Base-by-base conservation (phyloP, 1,284 basidiomycete genomes). In the Sanghuangporus sanghuang region DNA sequence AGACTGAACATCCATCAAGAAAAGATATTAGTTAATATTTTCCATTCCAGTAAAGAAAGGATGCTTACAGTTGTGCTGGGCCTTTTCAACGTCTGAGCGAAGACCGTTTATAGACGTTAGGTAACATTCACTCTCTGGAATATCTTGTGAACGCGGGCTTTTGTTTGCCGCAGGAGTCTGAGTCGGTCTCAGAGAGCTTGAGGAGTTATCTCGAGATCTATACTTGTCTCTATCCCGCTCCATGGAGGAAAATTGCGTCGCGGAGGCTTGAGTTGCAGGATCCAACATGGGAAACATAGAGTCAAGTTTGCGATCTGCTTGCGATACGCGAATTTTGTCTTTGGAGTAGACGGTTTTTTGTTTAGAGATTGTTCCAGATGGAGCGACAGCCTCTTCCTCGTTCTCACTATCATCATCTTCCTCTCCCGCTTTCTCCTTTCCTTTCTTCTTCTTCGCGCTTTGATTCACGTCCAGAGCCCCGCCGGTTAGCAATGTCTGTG, bases 301-400 rank as follows among this genome's bases (percentile, higher is more conserved):
- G 70, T 98, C 95, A 11, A 99, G 83, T 0, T 95, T 98, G 49
- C 95, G 85, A 64, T 95, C 91, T 57, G 88, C 81, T 14, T 89
- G 79, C 18, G 96, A 97, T 6, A 94, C 96, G 57, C 97, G 86
- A 55, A 99, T 91, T 80, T 97, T 94, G 72, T 96, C 89, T 59
- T 98, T 92, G 0, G 96, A 92, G 63, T 81, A 78, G 0, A 80
- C 73, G 68, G 84, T 85, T 69, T 82, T 81, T 63, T 74, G 70
- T 49, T 65, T 62, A 8, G 23, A 21, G 9, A 8, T 46, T 27
- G 40, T 23, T 36, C n/a, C 44, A 5, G n/a, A 3, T 18, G 16
- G 44, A 7, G 36, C 23, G 16, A 32, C 14, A 18, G 42, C 23
- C 32, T 67, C 66, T 32, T 70, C 69, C 9, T 38, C 56, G 35